These are phyloP conservation scores for Penium margaritaceum DNA, from an alignment of 139 green algal species.

Conservation along the genomic window DNA sequence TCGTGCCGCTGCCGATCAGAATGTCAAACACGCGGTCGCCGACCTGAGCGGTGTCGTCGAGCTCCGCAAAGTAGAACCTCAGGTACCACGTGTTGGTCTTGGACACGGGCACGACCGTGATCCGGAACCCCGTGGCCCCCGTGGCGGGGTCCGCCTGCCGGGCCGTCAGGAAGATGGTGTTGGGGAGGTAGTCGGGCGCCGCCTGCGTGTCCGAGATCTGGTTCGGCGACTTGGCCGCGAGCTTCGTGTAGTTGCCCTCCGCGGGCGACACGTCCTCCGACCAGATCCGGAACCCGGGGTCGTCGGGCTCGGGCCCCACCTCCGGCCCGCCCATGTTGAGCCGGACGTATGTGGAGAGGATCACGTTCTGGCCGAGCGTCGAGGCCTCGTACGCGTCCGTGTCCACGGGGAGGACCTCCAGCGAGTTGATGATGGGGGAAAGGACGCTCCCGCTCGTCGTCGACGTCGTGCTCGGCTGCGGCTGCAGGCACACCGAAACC, in stretches of 20 bases:
- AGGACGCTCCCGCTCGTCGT: too few species aligned
- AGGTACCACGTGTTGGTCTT: slow-evolving; percentile 10
- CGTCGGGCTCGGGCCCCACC: slow-evolving; percentile 2
- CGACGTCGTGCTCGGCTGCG: too few species aligned
- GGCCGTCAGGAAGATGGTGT: slow-evolving; percentile 6
- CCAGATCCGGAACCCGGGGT: slow-evolving; percentile 27
- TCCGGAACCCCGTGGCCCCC: background rate
- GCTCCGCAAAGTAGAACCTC: slow-evolving; percentile 28
- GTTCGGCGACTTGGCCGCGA: background rate
- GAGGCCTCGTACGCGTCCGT: slow-evolving; percentile 8
- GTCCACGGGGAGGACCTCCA: slow-evolving; percentile 15
- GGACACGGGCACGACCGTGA: background rate
- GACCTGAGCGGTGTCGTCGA: background rate
- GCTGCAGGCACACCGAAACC: slow-evolving; percentile 10
- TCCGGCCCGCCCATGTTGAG: slow-evolving; percentile 11
- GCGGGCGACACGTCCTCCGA: background rate
- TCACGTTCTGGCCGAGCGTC: background rate
- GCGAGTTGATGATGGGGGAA: slow-evolving; percentile 14
- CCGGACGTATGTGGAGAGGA: slow-evolving; percentile 11
- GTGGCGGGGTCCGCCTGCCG: background rate
- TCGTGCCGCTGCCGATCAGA: background rate
- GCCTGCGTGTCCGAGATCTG: background rate
- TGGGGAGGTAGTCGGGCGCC: slow-evolving; percentile 13
- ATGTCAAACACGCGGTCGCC: slow-evolving; percentile 33
- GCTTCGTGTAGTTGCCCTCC: background rate